Percentiles rank a stretch among this genome's conserved stretches.
These are phyloP conservation scores for Arthroderma uncinatum DNA, from an alignment of 2,329 filamentous ascomycete species.

Conservation along the genomic window DNA sequence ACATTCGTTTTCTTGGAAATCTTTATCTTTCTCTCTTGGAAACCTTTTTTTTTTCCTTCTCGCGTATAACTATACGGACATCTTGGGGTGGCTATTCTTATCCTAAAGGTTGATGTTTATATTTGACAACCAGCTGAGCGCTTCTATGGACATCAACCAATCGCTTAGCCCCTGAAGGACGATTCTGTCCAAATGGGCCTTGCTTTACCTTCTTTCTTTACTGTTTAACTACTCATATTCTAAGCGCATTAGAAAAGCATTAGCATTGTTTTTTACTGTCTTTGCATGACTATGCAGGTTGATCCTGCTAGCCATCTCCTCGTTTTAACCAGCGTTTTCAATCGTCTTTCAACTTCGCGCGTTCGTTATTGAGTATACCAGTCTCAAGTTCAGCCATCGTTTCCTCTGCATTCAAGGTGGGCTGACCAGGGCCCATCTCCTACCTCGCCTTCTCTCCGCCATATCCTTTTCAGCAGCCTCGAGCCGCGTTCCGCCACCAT, in stretches of 20 bases:
- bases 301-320: background rate
- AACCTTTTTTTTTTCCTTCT: background rate
- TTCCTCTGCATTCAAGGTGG: background rate
- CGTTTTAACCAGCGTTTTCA: background rate
- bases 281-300: slow-evolving; percentile 4
- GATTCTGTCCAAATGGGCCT: background rate
- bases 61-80: background rate
- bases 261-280: background rate
- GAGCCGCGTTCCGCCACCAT: background rate
- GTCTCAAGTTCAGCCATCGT: background rate
- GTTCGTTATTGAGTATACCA: background rate
- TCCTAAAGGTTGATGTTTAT: background rate
- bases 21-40: background rate
- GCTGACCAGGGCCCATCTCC: background rate
- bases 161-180: slow-evolving; percentile 4
- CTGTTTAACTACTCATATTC: background rate
- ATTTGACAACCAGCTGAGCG: background rate
- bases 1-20: background rate
- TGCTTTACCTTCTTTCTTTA: background rate
- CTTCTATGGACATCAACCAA: background rate
- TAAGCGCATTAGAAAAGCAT: background rate
- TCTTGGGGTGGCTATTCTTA: background rate
- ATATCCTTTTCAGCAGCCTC: background rate
- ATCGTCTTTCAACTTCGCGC: background rate
- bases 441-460: background rate